These are phyloP conservation scores for Coemansia sp. DNA, from an alignment of 192 early-diverging fungal genomes.

Conservation along the genomic window DNA sequence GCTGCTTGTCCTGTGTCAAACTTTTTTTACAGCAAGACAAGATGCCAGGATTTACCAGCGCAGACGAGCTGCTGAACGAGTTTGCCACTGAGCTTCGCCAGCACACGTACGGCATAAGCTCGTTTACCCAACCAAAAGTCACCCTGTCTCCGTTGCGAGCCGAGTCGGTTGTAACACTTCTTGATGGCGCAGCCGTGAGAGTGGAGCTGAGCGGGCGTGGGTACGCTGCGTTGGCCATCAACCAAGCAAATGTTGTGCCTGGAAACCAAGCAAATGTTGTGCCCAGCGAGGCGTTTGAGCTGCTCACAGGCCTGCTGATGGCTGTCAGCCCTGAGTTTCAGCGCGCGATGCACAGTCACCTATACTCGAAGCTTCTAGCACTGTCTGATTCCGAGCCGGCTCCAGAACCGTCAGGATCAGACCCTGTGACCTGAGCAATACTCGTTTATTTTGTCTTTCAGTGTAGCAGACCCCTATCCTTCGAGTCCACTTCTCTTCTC, in stretches of 20 bases:
- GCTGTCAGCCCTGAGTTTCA: constrained; percentile 26
- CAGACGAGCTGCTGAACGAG: constrained; percentile 21
- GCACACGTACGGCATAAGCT: constrained; percentile 28
- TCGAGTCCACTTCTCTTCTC: constrained; percentile 8
- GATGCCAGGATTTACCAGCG: constrained; percentile 5
- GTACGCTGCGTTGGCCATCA: constrained; percentile 10
- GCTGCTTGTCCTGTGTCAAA: background rate
- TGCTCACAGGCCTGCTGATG: constrained; percentile 28
- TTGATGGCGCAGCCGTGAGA: constrained; percentile 1
- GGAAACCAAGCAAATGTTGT: too few relatives aligned
- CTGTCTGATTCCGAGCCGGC: background rate
- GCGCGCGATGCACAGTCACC: constrained; percentile 22
- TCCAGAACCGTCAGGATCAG: background rate
- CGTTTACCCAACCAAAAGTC: constrained; percentile 2
- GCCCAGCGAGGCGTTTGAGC: constrained; percentile 13
- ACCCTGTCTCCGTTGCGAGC: background rate
- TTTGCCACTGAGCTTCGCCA: constrained; percentile 16
- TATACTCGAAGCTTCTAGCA: constrained; percentile 17
- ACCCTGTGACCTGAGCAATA: background rate
- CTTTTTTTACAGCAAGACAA: constrained; percentile 1
- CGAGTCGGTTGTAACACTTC: constrained; percentile 9
- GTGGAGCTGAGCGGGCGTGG: constrained; percentile 16
- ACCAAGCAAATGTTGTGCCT: too few relatives aligned
- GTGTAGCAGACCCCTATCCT: too few relatives aligned
- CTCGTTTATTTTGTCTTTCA: background rate